These are phyloP conservation scores for Lecanicillium sp. DNA, from an alignment of 2,329 filamentous ascomycete genomes.

Conservation along the genomic window DNA sequence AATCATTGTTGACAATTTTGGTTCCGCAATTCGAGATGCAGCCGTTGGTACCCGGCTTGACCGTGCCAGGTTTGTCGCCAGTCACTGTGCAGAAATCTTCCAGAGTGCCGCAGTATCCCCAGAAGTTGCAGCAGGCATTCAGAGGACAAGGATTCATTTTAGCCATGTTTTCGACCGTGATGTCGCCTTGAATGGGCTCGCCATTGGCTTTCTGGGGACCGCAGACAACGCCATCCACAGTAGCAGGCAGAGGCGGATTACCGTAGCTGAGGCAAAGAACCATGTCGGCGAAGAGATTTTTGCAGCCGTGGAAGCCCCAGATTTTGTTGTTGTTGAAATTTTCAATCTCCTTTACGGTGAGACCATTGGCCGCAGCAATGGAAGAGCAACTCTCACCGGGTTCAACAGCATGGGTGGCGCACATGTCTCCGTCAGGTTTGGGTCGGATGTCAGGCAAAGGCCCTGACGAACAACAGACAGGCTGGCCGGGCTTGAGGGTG, in stretches of 20 bases:
- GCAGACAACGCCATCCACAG: slow-evolving; percentile 30
- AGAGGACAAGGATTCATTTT: slow-evolving; percentile 31
- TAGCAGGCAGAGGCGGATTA: slow-evolving; percentile 20
- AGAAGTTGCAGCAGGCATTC: slow-evolving; percentile 16
- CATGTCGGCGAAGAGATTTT: slow-evolving; percentile 11
- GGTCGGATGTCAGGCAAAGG: slow-evolving; percentile 28
- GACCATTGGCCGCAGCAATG: slow-evolving; percentile 20
- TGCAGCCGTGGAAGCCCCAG: slow-evolving; percentile 24
- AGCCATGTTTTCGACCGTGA: slow-evolving; percentile 20
- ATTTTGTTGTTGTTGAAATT: slow-evolving; percentile 20
- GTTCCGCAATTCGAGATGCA: slow-evolving; percentile 38
- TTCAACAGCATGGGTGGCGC: slow-evolving; percentile 27
- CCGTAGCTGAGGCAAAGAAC: slow-evolving; percentile 22
- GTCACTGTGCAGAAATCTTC: not conserved
- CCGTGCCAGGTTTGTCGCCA: slow-evolving; percentile 15
- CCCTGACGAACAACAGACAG: slow-evolving; percentile 29
- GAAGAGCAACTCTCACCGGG: slow-evolving; percentile 27
- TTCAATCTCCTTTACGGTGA: slow-evolving; percentile 17
- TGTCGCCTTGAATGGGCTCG: slow-evolving; percentile 28
- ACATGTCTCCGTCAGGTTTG: slow-evolving; percentile 28
- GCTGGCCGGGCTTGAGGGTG: slow-evolving; percentile 22
- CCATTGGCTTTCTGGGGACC: slow-evolving; percentile 37
- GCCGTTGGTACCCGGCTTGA: slow-evolving; percentile 23
- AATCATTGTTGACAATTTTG: too few species aligned
- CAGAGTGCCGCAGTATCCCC: slow-evolving; percentile 13